These are phyloP conservation scores for Periconia macrospinosa DNA, from an alignment of 2,329 filamentous ascomycete genomes.

Conservation along the genomic window DNA sequence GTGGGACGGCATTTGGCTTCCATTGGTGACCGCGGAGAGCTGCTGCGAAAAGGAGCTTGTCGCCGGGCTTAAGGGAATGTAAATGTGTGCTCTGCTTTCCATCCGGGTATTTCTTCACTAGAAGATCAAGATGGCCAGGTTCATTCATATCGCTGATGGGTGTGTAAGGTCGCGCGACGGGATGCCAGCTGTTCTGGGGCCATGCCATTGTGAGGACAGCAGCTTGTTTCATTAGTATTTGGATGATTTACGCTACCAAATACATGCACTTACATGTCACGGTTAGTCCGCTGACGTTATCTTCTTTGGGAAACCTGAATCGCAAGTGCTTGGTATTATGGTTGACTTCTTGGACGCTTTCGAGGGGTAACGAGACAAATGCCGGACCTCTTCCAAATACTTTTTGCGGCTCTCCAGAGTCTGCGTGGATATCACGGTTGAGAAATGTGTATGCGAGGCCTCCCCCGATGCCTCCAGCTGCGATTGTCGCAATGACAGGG, in stretches of 20 bases:
- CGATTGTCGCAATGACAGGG: conserved; percentile 1
- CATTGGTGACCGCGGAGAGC: conserved; percentile 59
- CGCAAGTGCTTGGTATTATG: conserved; percentile 90
- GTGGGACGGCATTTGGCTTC: conserved; percentile 51
- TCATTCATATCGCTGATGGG: conserved; percentile 60
- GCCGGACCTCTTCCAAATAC: conserved; percentile 58
- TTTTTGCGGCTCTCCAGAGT: conserved; percentile 8
- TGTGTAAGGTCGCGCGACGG: conserved; percentile 67
- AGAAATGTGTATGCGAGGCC: conserved; percentile 1
- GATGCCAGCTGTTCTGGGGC: conserved; percentile 60
- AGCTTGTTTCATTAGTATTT: conserved; percentile 50
- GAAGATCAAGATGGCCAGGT: conserved; percentile 62
- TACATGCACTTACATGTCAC: conserved; percentile 64
- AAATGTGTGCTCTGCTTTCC: conserved; percentile 67
- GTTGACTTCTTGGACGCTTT: conserved; percentile 74
- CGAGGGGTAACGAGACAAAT: conserved; percentile 76
- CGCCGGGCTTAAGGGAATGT: conserved; percentile 66
- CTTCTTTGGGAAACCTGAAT: conserved; percentile 77
- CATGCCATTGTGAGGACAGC: conserved; percentile 64
- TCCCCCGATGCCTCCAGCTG: conserved; percentile 1
- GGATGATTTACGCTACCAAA: conserved; percentile 48
- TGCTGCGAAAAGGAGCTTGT: conserved; percentile 60
- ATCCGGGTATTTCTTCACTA: conserved; percentile 69
- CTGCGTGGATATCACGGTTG: conserved; percentile 8
- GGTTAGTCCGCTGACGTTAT: conserved; percentile 76